These are phyloP conservation scores for Beauveria asiatica DNA, from an alignment of 2,329 filamentous ascomycete species.

Conservation along the genomic window DNA sequence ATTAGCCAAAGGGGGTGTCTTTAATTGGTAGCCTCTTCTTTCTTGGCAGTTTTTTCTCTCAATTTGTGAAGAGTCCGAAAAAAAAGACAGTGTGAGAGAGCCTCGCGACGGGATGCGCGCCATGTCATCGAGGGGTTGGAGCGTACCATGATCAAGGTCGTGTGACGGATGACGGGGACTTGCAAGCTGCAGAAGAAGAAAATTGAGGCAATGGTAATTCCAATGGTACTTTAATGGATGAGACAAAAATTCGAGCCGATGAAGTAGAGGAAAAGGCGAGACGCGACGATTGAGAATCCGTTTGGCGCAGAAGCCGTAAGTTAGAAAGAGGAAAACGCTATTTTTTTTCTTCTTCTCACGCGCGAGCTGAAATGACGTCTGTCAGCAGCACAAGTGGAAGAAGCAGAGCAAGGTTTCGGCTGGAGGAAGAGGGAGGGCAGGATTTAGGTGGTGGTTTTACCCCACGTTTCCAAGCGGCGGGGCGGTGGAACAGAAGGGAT, in stretches of 20 bases:
- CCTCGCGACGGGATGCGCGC: too few relatives aligned
- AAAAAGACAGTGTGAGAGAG: too few relatives aligned
- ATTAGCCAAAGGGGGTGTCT: background rate
- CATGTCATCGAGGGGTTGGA: background rate
- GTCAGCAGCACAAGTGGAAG: background rate
- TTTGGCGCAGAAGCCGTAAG: background rate
- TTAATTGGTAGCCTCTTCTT: background rate
- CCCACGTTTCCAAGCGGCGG: slow-evolving; percentile 1
- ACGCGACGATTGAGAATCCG: background rate
- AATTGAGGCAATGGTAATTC: too few relatives aligned
- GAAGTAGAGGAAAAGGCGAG: background rate
- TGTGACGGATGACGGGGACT: background rate
- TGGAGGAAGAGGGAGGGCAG: background rate
- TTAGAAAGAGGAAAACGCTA: too few relatives aligned
- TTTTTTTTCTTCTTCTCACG: background rate
- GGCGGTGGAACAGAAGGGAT: background rate
- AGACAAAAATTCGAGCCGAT: background rate
- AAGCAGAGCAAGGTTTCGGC: too few relatives aligned
- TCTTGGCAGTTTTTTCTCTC: too few relatives aligned
- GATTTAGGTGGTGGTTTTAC: background rate
- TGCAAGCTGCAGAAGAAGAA: too few relatives aligned
- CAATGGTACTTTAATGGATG: background rate
- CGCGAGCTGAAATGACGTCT: slow-evolving; percentile 7
- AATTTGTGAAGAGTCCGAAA: too few relatives aligned
- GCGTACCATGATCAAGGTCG: background rate